Percentiles rank a stretch among this genome's conserved stretches.
These are phyloP conservation scores for Ensete glaucum DNA, from an alignment of 176 grass and related monocot species.

Conservation along the genomic window DNA sequence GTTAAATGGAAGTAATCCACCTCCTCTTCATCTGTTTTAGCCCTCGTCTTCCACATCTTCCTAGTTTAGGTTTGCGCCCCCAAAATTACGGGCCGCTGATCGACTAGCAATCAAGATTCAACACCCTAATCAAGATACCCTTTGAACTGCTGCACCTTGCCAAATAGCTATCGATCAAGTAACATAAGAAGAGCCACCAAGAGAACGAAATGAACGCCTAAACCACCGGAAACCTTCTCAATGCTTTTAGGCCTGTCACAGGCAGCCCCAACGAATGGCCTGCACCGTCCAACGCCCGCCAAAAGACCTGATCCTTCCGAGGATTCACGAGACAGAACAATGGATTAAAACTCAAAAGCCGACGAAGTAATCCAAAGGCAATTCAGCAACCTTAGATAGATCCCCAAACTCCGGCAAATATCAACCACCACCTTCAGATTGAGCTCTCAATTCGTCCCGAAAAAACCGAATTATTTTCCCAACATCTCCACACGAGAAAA, in stretches of 20 bases:
- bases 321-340: neutral
- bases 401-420: neutral
- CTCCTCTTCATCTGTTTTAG: slow-evolving; percentile 2
- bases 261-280: too few species aligned
- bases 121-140: too few species aligned
- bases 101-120: too few species aligned
- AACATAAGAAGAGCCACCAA: too few species aligned
- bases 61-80: neutral
- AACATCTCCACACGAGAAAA: neutral
- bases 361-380: neutral
- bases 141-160: too few species aligned
- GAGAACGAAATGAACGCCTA: too few species aligned
- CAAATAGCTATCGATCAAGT: too few species aligned
- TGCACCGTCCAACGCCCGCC: neutral
- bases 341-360: neutral
- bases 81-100: too few species aligned
- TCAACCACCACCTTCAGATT: neutral
- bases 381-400: neutral
- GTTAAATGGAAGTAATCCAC: neutral
- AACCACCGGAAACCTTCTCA: too few species aligned
- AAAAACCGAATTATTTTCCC: neutral
- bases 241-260: too few species aligned
- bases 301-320: neutral
- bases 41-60: neutral
- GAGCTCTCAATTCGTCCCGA: neutral